Base-by-base conservation (phyloP, 169 alveolate species). In the Plasmodium malariae region DNA sequence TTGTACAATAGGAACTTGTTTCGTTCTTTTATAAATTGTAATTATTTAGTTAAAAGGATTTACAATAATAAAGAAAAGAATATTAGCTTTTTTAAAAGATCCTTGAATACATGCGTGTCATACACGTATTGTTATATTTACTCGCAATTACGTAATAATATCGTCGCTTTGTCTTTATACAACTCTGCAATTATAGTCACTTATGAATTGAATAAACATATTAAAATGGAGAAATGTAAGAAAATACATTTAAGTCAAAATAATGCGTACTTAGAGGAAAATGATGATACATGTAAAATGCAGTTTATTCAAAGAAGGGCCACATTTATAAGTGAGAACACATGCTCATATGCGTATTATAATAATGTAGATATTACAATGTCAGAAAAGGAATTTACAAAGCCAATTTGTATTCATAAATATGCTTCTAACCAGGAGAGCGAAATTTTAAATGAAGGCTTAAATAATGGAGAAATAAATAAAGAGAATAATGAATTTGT, bases 101-200 rank as follows among this genome's bases (percentile, higher is more conserved):
- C 55, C 17, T 14, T 30, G 12, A 36, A 74, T 21, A 24, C 24
- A 60, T 17, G 37, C 14, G 28, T 73, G 14, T 63, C 51, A 17
- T 60, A 40, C 34, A 28, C 21, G 0, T 45, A 60, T 11, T 74
- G 88, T 26, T 74, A 74, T 36, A 43, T 74, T 28, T 74, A 74
- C 60, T 74, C 88, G 28, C 88, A 62, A 5, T 6, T 74, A 68
- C 34, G 57, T 19, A 60, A 74, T 12, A 74, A 45, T 74, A 24
- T 74, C 67, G n/a, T 74, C 24, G 48, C 88, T 3, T 51, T 74
- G 36, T 59, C 88, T 36, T 51, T 74, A 54, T 74, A 74, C 54
- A 74, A 74, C 28, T 24, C 37, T 49, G 88, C 76, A 28, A 54
- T 28, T 14, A 60, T 74, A 51, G 37, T 59, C 60, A 3, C 24